Evolutionary conservation across 1,139 yeast genomes (phyloP), one percentile per base, ranked within the genome.

Genomic region (Yamadazyma atmosphaerica): DNA sequence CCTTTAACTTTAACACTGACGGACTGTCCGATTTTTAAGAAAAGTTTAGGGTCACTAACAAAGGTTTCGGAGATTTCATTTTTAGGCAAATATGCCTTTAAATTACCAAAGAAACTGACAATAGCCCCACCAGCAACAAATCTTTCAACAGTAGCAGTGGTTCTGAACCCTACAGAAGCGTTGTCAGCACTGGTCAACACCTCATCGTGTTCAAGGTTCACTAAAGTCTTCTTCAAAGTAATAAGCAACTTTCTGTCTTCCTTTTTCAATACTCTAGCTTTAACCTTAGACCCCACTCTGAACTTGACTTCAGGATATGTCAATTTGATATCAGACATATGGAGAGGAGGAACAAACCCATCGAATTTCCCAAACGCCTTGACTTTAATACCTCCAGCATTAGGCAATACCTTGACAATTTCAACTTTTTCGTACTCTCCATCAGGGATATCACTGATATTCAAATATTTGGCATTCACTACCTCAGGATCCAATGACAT

Each of bases 281-380:
- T 85, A 28, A 86, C 86, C 50, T 82, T 85, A 35, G 83, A 68
- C 8, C 96, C 98, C 36, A 79, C 79, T 61, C 86, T 87, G 72
- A 82, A 92, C 57, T 89, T 87, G 67, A 92, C 79, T 62, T 92
- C 98, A 4, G 98, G 98, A 56, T 89, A 84, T 6, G 82, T 80
- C 46, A 92, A 71, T 56, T 81, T 84, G 43, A 86, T 76, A 60
- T 92, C 99, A 49, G 95, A 83, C 61, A 92, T 79, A 52, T 90
- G 96, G 28, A 69, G 58, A 22, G 81, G 71, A 15, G 89, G 86
- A 23, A 87, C 98, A 48, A 76, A 67, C 3, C 89, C 98, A 39
- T 77, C 81, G 49, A 87, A 84, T 3, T 74, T 76, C 35, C 80
- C 82, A 42, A 81, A 78, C 11, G 88, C 55, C 51, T 78, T 81